Percentiles rank a stretch among this genome's conserved stretches.
phyloP scores from a whole-genome alignment of 129 eudicot species.

The Chrysanthemum lavandulifolium region DNA sequence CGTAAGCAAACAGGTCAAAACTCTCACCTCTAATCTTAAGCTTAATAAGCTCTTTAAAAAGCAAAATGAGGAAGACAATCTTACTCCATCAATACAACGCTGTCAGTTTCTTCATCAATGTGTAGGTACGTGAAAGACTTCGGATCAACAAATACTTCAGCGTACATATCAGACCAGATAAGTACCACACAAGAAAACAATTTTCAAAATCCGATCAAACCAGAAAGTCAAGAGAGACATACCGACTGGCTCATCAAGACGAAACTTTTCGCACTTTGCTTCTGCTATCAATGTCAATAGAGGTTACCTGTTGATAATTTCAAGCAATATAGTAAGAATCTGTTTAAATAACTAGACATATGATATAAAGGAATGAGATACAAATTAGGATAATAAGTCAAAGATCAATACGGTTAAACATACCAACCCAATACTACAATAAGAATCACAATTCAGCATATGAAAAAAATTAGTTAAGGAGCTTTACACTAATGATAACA shows the following conservation, averaged over 20 bases:
- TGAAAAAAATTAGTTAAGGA: background rate
- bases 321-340: background rate
- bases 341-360: background rate
- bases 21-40: background rate
- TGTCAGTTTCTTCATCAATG: conserved; percentile 75
- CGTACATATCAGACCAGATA: conserved; percentile 31
- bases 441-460: background rate
- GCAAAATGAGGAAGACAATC: conserved; percentile 19
- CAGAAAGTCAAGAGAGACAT: conserved; percentile 30
- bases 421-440: too few species aligned
- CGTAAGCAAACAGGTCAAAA: too few species aligned
- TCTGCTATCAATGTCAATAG: conserved; percentile 89
- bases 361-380: background rate
- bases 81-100: conserved; percentile 79
- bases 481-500: conserved; percentile 66
- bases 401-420: background rate
- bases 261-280: conserved; percentile 85
- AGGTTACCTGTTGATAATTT: conserved; percentile 64
- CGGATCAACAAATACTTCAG: conserved; percentile 64
- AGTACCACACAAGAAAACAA: background rate
- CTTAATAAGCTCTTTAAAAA: background rate
- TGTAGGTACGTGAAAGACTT: conserved; percentile 64
- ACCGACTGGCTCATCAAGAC: conserved; percentile 89
- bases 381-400: background rate
- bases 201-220: background rate